Base-by-base conservation (phyloP, 345 rosid species). In the Dipteronia sinensis region DNA sequence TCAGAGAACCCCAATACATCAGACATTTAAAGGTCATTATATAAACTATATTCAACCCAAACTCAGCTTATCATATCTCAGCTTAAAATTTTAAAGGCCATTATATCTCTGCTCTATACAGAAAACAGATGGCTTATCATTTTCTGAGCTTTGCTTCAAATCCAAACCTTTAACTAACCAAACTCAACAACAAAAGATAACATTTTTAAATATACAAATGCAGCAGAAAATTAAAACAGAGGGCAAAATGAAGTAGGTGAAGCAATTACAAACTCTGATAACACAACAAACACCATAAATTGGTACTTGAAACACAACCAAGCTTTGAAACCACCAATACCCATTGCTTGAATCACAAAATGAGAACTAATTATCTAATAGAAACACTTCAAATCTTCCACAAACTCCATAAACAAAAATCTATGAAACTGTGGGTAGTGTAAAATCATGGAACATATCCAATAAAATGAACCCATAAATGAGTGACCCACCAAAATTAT, bases 121-220 rank as follows among this genome's bases (percentile, higher is more conserved):
- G 27, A 27, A 1, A 75, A 51, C 64, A 58, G 73, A 80, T 80
- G 77, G 77, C 83, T 84, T 79, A 76, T 80, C 83, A 84, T 76
- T 75, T 71, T 85, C 72, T 77, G 82, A 83, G 72, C 90, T 85
- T 87, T 78, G 90, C 91, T 86, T 89, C 82, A 82, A 89, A 85
- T 86, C 76, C 77, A 83, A 82, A 79, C 84, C 84, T 69, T 58
- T 73, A 80, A 83, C 83, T 76, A 72, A 53, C 81, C 80, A 61
- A 27, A 83, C 29, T 73, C 85, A 82, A 44, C 86, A 84, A 63
- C 83, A 85, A 74, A 69, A 65, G 20, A 80, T 11, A 8, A 65
- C 31, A 63, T 51, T 69, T 81, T 65, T 49, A 58, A 49, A 16
- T 38, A 62, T 19, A 78, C 69, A 79, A 80, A 46, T 62, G 68